A percentile compares a stretch with the other conserved stretches of the same genome.
phyloP scores from a whole-genome alignment of 164 flowering plant species.

The Tetrastigma voinierianum region DNA sequence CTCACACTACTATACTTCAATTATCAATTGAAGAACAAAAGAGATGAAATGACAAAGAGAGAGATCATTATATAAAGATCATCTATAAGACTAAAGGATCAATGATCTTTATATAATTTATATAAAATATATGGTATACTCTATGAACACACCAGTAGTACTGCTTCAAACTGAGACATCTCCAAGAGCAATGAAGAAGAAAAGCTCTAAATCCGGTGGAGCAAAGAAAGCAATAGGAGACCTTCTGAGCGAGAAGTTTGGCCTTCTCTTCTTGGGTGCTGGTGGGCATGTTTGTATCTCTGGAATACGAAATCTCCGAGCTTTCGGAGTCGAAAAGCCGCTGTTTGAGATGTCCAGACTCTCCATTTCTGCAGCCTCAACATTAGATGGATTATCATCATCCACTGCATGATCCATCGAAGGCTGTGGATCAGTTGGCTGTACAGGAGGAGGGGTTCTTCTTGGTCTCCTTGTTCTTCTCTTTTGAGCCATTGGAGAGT shows the following conservation, averaged over 20 bases:
- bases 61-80: neutral
- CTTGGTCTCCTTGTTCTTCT: conserved; percentile 7
- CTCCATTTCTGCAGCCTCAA: neutral
- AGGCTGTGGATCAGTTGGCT: no score
- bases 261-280: conserved; percentile 54
- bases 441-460: conserved; percentile 5
- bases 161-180: conserved; percentile 26
- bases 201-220: conserved; percentile 56
- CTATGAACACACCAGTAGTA: no score
- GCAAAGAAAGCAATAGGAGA: conserved; percentile 44
- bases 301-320: conserved; percentile 46
- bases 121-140: neutral
- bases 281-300: conserved; percentile 57
- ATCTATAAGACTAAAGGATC: conserved; percentile 6
- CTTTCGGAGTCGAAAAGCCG: conserved; percentile 54
- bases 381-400: neutral
- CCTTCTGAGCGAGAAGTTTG: conserved; percentile 23
- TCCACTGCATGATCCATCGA: no score
- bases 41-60: neutral
- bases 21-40: neutral
- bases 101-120: neutral
- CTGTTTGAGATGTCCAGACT: conserved; percentile 1
- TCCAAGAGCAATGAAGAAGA: conserved; percentile 37
- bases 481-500: conserved; percentile 16
- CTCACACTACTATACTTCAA: conserved; percentile 6